Conservation (phyloP, 176 grass and related monocot species). For the Bromus sterilis region DNA sequence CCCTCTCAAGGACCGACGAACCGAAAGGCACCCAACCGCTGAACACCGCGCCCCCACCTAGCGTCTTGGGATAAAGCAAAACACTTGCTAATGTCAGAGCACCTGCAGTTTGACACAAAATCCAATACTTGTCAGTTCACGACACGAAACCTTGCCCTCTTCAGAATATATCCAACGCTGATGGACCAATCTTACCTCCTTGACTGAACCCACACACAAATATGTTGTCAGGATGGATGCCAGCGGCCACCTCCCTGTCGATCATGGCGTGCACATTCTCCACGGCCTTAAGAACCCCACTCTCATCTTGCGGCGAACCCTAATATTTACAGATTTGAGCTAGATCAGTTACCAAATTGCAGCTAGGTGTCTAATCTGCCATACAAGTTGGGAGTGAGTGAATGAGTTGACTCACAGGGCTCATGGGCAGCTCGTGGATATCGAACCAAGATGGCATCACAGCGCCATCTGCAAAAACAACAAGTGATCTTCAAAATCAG, state of each 20-base stretch:
- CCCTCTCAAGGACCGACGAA: slow-evolving; percentile 54
- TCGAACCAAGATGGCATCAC: slow-evolving; percentile 96
- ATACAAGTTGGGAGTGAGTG: background rate
- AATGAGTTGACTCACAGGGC: slow-evolving; percentile 39
- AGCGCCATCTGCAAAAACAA: slow-evolving; percentile 37
- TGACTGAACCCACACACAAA: slow-evolving; percentile 92
- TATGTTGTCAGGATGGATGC: slow-evolving; percentile 71
- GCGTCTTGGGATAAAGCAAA: slow-evolving; percentile 73
- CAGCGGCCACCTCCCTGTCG: slow-evolving; percentile 58
- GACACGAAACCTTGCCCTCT: background rate
- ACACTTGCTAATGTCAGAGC: slow-evolving; percentile 85
- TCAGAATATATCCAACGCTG: background rate
- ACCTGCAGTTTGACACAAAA: slow-evolving; percentile 22
- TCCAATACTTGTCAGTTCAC: background rate
- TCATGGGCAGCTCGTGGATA: slow-evolving; percentile 77
- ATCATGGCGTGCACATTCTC: slow-evolving; percentile 87
- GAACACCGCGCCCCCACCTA: slow-evolving; percentile 77
- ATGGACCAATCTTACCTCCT: slow-evolving; percentile 29
- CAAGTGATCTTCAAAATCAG: background rate
- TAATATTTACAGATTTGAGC: background rate
- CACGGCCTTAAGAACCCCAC: slow-evolving; percentile 66
- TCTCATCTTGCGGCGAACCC: slow-evolving; percentile 77
- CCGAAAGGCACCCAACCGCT: slow-evolving; percentile 90
- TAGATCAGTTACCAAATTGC: background rate
- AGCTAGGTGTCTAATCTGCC: background rate